Conservation (phyloP, 305 asterid species). For the Solanum hybrid region DNA sequence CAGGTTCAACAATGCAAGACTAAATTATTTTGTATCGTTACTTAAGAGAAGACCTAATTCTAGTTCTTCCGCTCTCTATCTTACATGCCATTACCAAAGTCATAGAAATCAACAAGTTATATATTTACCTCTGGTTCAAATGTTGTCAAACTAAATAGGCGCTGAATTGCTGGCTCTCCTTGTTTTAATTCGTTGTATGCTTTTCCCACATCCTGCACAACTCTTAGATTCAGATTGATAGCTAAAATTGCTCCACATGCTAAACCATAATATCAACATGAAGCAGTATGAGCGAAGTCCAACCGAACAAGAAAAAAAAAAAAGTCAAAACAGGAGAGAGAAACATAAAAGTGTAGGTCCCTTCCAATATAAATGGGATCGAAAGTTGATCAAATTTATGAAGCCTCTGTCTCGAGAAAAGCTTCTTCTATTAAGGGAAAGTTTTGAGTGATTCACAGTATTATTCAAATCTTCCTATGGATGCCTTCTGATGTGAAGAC, state of each 20-base stretch:
- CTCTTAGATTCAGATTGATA: slow-evolving; percentile 34
- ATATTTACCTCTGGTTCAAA: slow-evolving; percentile 52
- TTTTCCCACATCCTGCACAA: slow-evolving; percentile 69
- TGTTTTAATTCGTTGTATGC: slow-evolving; percentile 92
- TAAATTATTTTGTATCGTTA: background rate
- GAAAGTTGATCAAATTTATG: background rate
- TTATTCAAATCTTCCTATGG: background rate
- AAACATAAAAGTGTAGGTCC: background rate
- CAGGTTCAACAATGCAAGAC: background rate
- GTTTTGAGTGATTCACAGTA: background rate
- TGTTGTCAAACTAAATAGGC: slow-evolving; percentile 56
- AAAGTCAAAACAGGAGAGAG: background rate
- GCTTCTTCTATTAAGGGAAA: background rate
- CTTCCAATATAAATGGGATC: background rate
- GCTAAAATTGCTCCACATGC: slow-evolving; percentile 22
- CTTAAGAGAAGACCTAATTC: background rate
- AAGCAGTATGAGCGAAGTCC: slow-evolving; percentile 9
- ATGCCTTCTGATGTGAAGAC: background rate
- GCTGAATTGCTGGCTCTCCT: slow-evolving; percentile 96
- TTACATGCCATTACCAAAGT: background rate
- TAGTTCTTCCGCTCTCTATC: background rate
- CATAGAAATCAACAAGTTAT: background rate
- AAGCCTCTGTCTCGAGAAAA: background rate
- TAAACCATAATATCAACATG: slow-evolving; percentile 20
- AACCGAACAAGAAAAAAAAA: background rate